Conservation (phyloP, 345 rosid genomes). For the Syzygium oleosum region DNA sequence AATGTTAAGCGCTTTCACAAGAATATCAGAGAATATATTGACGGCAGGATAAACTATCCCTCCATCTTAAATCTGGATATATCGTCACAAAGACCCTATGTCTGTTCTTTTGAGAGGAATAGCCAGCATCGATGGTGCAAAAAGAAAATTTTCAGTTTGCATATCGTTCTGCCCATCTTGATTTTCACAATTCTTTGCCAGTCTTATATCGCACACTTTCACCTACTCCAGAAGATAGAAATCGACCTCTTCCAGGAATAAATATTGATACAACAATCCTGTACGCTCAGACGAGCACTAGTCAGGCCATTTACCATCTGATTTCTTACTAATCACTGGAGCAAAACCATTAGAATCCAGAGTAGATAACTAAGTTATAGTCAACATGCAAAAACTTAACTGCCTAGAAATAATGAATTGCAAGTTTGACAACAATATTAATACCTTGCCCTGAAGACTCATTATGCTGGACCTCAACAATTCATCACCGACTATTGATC, state of each 20-base stretch:
- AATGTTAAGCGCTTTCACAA: not conserved
- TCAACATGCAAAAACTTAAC: not conserved
- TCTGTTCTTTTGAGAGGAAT: not conserved
- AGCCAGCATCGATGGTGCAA: not conserved
- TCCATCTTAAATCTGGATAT: not conserved
- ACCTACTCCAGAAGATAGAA: not conserved
- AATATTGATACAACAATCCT: not conserved
- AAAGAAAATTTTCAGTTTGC: not conserved
- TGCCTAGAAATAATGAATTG: not conserved
- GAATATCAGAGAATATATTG: not conserved
- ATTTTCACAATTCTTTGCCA: not conserved
- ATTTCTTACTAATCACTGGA: not conserved
- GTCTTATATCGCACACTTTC: not conserved
- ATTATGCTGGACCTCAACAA: conserved; percentile 63
- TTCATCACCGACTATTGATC: conserved; percentile 63
- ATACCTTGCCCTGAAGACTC: conserved; percentile 65
- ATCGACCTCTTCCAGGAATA: not conserved
- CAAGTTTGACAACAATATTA: not conserved
- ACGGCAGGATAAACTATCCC: not conserved
- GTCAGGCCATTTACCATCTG: not conserved
- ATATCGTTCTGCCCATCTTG: not conserved
- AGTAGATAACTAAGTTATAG: not conserved
- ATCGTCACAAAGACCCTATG: not conserved
- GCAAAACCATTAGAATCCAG: not conserved
- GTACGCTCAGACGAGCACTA: not conserved